Evolutionary conservation across 2,329 filamentous ascomycete genomes (phyloP), one percentile per base, ranked within the genome.

Genomic region (Cytospora mali): DNA sequence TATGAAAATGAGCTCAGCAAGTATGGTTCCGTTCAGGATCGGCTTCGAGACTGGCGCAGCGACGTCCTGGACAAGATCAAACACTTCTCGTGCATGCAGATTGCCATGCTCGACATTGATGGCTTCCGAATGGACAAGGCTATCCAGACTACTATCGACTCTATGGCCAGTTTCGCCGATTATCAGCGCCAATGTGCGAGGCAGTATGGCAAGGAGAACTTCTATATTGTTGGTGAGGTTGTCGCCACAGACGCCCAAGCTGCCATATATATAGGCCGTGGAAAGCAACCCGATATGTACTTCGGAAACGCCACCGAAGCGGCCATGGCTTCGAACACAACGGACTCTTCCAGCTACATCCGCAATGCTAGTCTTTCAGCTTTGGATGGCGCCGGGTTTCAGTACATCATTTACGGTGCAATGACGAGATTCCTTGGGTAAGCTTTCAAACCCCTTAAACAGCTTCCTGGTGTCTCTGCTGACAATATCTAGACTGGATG

Each of bases 81-180:
- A 65, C 81, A 81, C 51, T 86, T 88, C 68, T 87, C 85, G 1
- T 89, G 87, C 73, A 84, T 88, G 72, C 78, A 84, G 35, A 86
- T 89, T 62, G 73, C 77, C 27, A 83, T 81, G 66, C 76, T 89
- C n/a, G 87, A 89, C 68, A 83, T 89, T 61, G 87, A 89, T 69
- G 87, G 86, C 0, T 88, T 86, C 69, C 82, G 87, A 59, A 86
- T 87, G 72, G 87, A 89, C 74, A 89, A 89, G 72, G 87, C 85
- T 2, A 82, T 84, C 18, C 86, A 88, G 68, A 81, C 84, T 14
- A 88, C 86, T 0, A 80, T 88, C 6, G 87, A 88, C 69, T 80
- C 85, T 1, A 77, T 86, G 62, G 85, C 79, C 6, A 79, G 84
- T 51, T 88, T 85, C 71, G 85, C 84, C 25, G 74, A 78, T 27